These are phyloP conservation scores for Ophiocordyceps camponoti-leonardi DNA, from an alignment of 2,329 filamentous ascomycete genomes.

Conservation along the genomic window DNA sequence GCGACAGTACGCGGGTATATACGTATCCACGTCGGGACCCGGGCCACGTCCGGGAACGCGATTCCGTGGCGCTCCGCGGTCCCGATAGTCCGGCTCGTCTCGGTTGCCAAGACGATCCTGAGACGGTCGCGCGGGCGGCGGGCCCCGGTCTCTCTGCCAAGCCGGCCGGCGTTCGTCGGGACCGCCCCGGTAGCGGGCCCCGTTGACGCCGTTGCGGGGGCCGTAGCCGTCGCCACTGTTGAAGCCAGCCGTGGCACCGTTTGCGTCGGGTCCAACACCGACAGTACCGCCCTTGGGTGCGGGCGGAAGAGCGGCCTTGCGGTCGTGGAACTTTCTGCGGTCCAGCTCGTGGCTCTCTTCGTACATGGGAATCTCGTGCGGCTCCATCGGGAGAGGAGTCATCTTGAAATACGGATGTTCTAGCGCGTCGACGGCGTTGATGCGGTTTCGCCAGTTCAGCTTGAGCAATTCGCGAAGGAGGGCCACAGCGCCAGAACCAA, in stretches of 20 bases:
- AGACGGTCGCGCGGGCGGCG: constrained; percentile 32
- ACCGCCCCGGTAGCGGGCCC: constrained; percentile 21
- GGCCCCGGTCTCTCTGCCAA: constrained; percentile 35
- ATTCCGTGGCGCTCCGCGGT: constrained; percentile 18
- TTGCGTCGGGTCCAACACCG: constrained; percentile 48
- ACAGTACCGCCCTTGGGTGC: constrained; percentile 85
- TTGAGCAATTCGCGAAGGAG: constrained; percentile 68
- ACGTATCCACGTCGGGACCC: constrained; percentile 27
- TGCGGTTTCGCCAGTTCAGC: constrained; percentile 73
- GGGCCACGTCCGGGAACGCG: constrained; percentile 13
- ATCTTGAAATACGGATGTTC: constrained; percentile 83
- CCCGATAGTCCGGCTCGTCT: constrained; percentile 21
- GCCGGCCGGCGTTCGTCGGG: constrained; percentile 30
- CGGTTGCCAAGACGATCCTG: constrained; percentile 14
- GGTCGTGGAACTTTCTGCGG: constrained; percentile 72
- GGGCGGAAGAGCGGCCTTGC: constrained; percentile 69
- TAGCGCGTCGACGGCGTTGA: constrained; percentile 88
- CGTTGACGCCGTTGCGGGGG: constrained; percentile 28
- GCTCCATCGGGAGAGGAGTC: constrained; percentile 58
- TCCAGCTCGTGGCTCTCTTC: constrained; percentile 97
- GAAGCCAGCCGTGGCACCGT: constrained; percentile 27
- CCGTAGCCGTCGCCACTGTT: constrained; percentile 33
- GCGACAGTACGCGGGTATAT: constrained; percentile 29
- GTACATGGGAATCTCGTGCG: constrained; percentile 77
- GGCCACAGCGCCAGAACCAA: constrained; percentile 56